phyloP scores from a whole-genome alignment of 2,329 filamentous ascomycete species.

The Penicillium brasilianum region DNA sequence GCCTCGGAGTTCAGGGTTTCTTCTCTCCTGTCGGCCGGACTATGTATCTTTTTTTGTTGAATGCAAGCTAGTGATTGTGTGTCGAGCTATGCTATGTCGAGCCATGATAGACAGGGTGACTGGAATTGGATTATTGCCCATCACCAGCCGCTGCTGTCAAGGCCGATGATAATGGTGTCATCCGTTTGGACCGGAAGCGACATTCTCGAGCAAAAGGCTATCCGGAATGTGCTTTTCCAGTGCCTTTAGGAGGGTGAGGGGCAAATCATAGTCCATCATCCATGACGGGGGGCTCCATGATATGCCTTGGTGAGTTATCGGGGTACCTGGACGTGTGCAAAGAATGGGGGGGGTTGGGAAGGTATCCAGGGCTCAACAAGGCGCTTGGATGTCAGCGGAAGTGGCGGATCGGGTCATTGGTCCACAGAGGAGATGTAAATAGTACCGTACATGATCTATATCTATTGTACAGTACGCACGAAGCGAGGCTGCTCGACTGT shows the following conservation, averaged over 20 bases:
- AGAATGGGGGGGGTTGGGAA: background rate
- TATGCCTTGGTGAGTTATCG: background rate
- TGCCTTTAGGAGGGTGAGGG: background rate
- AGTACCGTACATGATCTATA: too few relatives aligned
- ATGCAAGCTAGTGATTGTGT: background rate
- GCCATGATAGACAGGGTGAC: background rate
- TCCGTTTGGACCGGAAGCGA: slow-evolving; percentile 5
- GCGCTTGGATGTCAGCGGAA: slow-evolving; percentile 6
- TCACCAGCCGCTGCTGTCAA: slow-evolving; percentile 2
- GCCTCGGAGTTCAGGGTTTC: too few relatives aligned
- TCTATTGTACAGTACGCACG: too few relatives aligned
- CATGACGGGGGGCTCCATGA: background rate
- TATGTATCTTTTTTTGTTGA: background rate
- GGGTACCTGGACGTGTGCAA: background rate
- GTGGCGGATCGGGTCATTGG: slow-evolving; percentile 3
- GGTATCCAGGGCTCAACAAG: background rate
- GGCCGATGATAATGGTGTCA: slow-evolving; percentile 13
- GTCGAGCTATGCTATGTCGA: background rate
- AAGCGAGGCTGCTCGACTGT: background rate
- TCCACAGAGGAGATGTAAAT: background rate
- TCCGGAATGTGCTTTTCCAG: background rate
- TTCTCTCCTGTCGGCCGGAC: background rate
- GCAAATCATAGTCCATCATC: background rate
- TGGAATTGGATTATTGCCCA: background rate
- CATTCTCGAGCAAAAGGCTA: slow-evolving; percentile 8